Evolutionary conservation across 176 grass and related monocot genomes (phyloP), one percentile per base, ranked within the genome.

Genomic region (Eragrostis nindensis): DNA sequence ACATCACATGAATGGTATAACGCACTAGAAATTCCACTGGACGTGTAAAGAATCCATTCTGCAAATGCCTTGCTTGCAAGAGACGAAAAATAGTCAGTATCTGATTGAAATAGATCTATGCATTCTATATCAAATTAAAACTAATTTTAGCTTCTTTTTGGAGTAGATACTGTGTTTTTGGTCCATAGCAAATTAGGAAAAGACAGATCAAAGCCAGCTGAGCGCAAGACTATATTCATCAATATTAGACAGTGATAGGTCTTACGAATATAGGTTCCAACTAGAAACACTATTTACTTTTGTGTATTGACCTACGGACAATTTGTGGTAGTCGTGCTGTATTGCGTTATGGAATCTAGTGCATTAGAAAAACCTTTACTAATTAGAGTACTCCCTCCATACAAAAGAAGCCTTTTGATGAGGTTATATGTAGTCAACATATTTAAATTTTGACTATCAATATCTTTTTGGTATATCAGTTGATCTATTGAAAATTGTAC

Each of bases 1-100:
- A 92, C 86, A 85, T 98, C 96, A 81, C 96, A 98, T 74, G 95
- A 89, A 89, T 98, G 95, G 69, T 98, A 95, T 62, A 98, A 75
- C 48, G 85, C 90, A 69, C 95, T 98, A 62, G 90, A 95, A 87
- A 98, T 91, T 77, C 95, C 95, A 79, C 92, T 98, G 32, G 95
- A 94, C 12, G 90, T 98, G 77, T 85, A 98, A 81, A 98, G 86
- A 75, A 98, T 88, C 95, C 92, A 98, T 83, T 98, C 95, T 81
- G 95, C 86, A 81, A 94, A 95, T 62, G 90, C 95, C 95, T 98
- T 62, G 68, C 48, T 80, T 50, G 56, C 62, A 82, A 73, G 16
- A 62, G 14, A 22, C 27, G 62, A 69, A 78, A 83, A 44, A 80
- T 61, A 43, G 59, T 80, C 68, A 81, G 36, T 39, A 91, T 88